phyloP scores from a whole-genome alignment of 106 monocot genomes.

The Dendrobium nobile region DNA sequence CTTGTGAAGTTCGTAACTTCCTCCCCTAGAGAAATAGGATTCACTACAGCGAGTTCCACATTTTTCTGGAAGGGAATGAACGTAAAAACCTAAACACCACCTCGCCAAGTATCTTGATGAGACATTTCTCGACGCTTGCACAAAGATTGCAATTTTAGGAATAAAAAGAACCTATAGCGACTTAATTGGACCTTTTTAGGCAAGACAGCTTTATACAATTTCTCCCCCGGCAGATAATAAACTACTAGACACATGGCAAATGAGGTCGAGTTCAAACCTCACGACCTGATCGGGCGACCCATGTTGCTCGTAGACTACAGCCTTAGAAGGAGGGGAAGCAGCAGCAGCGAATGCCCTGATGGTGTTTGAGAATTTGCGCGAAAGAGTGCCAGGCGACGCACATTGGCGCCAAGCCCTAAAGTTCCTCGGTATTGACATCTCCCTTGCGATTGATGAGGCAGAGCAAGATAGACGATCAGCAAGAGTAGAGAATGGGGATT shows the following conservation, averaged over 20 bases:
- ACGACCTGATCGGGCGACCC: conserved; percentile 6
- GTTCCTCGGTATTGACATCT: not conserved
- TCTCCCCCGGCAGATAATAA: not conserved
- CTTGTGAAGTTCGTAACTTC: too few species aligned
- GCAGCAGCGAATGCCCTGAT: not conserved
- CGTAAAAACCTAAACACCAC: not conserved
- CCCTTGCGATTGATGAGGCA: not conserved
- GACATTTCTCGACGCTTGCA: not conserved
- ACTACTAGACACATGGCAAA: not conserved
- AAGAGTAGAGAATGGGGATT: not conserved
- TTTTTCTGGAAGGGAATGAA: not conserved
- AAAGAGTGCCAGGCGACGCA: not conserved
- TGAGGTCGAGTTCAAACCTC: not conserved
- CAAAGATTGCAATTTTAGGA: not conserved
- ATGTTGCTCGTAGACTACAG: conserved; percentile 11
- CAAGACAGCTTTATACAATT: not conserved
- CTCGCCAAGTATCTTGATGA: not conserved
- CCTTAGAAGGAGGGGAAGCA: conserved; percentile 7
- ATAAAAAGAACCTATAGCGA: not conserved
- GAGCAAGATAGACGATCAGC: not conserved
- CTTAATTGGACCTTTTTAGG: not conserved
- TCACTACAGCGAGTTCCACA: too few species aligned
- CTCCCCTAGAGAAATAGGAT: too few species aligned
- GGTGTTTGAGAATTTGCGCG: not conserved
- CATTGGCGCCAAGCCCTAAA: not conserved